These are phyloP conservation scores for Auricularia auricula-judae DNA, from an alignment of 768 basidiomycete genomes.

Conservation along the genomic window DNA sequence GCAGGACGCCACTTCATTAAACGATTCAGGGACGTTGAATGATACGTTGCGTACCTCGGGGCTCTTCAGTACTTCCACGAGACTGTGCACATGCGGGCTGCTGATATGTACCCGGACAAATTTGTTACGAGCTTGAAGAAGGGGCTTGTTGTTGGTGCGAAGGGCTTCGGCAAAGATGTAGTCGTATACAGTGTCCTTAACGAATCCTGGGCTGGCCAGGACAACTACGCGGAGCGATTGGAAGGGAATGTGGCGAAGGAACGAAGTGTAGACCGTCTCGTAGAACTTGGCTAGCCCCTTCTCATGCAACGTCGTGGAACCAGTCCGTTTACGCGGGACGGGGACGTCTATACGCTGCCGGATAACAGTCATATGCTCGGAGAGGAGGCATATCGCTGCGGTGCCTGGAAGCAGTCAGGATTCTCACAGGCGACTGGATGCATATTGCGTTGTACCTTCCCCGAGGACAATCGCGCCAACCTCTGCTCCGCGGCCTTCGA, in stretches of 20 bases:
- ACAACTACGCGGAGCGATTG: constrained; percentile 78
- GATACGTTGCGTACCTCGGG: constrained; percentile 56
- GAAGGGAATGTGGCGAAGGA: constrained; percentile 86
- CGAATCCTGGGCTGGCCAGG: constrained; percentile 95
- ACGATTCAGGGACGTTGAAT: not conserved
- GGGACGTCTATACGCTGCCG: constrained; percentile 80
- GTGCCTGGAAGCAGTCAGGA: constrained; percentile 33
- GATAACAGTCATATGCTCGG: constrained; percentile 93
- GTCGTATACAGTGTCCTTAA: constrained; percentile 77
- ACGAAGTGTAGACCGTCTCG: constrained; percentile 71
- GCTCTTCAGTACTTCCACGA: constrained; percentile 89
- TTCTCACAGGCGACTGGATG: not conserved
- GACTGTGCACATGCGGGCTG: constrained; percentile 90
- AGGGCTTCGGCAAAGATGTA: constrained; percentile 75
- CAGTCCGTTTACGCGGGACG: constrained; percentile 83
- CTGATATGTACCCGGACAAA: constrained; percentile 84
- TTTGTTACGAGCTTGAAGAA: constrained; percentile 75
- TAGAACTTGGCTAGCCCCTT: constrained; percentile 84
- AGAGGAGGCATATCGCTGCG: constrained; percentile 88
- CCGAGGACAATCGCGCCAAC: constrained; percentile 94
- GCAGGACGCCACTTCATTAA: not conserved
- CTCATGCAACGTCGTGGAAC: constrained; percentile 78
- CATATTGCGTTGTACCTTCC: constrained; percentile 39
- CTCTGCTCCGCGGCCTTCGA: constrained; percentile 92
- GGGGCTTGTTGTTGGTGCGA: constrained; percentile 66